Evolutionary conservation across 352 stramenopile genomes (phyloP).

Genomic region (Aphanomyces invadans): DNA sequence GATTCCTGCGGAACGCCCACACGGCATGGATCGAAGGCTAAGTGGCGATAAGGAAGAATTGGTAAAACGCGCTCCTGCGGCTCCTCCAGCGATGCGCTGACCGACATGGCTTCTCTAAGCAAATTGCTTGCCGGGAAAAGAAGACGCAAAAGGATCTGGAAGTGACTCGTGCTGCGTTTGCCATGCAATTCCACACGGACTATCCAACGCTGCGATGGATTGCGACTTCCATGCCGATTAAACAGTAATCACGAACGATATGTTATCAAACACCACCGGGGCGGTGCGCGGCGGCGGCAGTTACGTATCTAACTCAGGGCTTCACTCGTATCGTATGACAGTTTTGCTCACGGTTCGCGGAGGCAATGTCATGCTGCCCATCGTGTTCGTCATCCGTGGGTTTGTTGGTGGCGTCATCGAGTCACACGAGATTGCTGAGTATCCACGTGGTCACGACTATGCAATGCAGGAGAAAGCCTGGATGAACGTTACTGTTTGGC

Average conservation of each 20-base stretch:
- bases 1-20: not conserved
- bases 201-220: not conserved
- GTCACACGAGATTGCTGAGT: not conserved
- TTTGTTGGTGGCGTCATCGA: not conserved
- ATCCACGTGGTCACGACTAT: not conserved
- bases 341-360: conserved; percentile 24
- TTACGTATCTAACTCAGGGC: conserved; percentile 3
- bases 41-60: not conserved
- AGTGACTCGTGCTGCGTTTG: not conserved
- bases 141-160: not conserved
- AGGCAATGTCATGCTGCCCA: conserved; percentile 26
- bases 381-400: conserved; percentile 26
- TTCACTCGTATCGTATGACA: conserved; percentile 25
- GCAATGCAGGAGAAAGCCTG: not conserved
- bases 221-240: not conserved
- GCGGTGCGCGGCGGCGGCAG: conserved; percentile 15
- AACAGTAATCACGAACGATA: conserved; percentile 19
- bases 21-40: not conserved
- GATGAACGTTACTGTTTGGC: not conserved
- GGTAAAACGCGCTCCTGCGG: not conserved
- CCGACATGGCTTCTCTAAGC: not conserved
- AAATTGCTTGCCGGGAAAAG: not conserved
- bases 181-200: not conserved
- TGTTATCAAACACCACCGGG: conserved; percentile 12
- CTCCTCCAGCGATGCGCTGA: not conserved